Percentiles rank a stretch among this genome's conserved stretches.
Evolutionary conservation across 2,329 filamentous ascomycete species (phyloP).

Genomic region (Clarireedia sp.): DNA sequence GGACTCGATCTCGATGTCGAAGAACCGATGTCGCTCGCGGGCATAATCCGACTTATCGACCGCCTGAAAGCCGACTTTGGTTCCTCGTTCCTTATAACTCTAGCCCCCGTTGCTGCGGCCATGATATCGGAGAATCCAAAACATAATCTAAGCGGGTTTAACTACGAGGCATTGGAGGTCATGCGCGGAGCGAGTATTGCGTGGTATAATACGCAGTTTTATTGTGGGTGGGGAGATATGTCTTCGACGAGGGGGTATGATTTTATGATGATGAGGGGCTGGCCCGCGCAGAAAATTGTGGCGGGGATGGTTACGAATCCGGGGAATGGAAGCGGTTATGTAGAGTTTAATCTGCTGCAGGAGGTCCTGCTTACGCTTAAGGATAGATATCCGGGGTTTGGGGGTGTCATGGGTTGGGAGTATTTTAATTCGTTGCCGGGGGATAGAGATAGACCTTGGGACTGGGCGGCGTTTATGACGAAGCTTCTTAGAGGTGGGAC

Average conservation of each 20-base stretch:
- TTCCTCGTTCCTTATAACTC: conserved; percentile 62
- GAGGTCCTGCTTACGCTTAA: conserved; percentile 49
- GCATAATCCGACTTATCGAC: conserved; percentile 60
- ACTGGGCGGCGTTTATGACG: conserved; percentile 65
- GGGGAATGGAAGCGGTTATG: conserved; percentile 60
- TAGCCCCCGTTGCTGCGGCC: conserved; percentile 75
- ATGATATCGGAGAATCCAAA: conserved; percentile 46
- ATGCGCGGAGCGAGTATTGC: conserved; percentile 57
- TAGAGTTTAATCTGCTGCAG: conserved; percentile 49
- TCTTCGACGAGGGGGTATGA: conserved; percentile 36
- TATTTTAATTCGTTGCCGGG: conserved; percentile 78
- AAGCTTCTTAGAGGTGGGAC: conserved; percentile 8
- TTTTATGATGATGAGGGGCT: conserved; percentile 53
- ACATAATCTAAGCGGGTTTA: conserved; percentile 73
- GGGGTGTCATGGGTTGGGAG: conserved; percentile 92
- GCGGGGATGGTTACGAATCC: conserved; percentile 75
- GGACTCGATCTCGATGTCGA: conserved; percentile 76
- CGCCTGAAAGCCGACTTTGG: conserved; percentile 63
- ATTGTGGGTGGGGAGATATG: conserved; percentile 64
- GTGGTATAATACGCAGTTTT: conserved; percentile 92
- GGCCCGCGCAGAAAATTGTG: conserved; percentile 66
- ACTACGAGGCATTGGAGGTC: conserved; percentile 67
- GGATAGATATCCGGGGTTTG: conserved; percentile 59
- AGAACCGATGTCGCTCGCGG: conserved; percentile 61
- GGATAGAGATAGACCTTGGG: conserved; percentile 55